phyloP scores from a whole-genome alignment of 192 early-diverging fungal genomes.

The Umbelopsis vinacea region DNA sequence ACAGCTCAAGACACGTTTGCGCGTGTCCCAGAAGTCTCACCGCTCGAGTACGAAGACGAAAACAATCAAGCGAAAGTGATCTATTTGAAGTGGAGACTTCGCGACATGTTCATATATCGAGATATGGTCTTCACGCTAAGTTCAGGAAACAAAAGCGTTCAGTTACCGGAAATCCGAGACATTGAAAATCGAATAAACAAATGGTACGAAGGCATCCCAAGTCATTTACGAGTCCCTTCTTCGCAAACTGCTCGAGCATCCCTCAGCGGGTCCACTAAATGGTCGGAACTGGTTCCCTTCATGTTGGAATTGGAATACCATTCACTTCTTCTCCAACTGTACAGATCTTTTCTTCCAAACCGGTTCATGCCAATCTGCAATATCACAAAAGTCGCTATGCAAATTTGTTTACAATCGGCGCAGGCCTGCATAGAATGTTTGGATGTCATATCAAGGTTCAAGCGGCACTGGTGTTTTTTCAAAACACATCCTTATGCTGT shows the following conservation, averaged over 20 bases:
- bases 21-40: not conserved
- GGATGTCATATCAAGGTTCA: slow-evolving; percentile 12
- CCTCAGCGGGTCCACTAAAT: slow-evolving; percentile 7
- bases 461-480: slow-evolving; percentile 13
- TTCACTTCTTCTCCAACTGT: slow-evolving; percentile 20
- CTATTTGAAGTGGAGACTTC: slow-evolving; percentile 13
- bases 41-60: slow-evolving; percentile 10
- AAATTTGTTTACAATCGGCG: not conserved
- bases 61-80: slow-evolving; percentile 5
- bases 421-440: slow-evolving; percentile 9
- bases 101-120: slow-evolving; percentile 16
- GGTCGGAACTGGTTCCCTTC: slow-evolving; percentile 15
- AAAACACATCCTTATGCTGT: slow-evolving; percentile 16
- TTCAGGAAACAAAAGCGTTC: slow-evolving; percentile 18
- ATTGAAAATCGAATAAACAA: not conserved
- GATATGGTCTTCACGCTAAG: slow-evolving; percentile 12
- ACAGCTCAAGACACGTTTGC: slow-evolving; percentile 9
- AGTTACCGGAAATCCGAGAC: not conserved
- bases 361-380: slow-evolving; percentile 1
- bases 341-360: slow-evolving; percentile 4
- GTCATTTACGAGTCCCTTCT: not conserved
- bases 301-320: slow-evolving; percentile 8
- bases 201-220: slow-evolving; percentile 1
- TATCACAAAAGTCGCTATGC: slow-evolving; percentile 14
- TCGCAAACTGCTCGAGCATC: not conserved